phyloP scores from a whole-genome alignment of 257 asterid genomes.

The Fraxinus quadrangulata region DNA sequence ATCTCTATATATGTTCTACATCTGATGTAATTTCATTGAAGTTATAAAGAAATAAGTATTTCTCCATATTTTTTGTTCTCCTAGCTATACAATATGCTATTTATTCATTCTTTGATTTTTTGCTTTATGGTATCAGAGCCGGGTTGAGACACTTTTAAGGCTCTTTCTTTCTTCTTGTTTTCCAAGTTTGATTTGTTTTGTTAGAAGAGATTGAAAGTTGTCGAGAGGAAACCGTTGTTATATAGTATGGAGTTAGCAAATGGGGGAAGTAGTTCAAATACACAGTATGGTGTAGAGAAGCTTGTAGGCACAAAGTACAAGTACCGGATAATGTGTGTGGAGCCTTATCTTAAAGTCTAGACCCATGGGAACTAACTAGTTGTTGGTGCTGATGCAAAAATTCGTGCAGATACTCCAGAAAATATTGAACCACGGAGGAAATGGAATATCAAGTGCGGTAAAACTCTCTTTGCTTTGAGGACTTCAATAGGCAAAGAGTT shows the following conservation, averaged over 20 bases:
- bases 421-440: slow-evolving; percentile 4
- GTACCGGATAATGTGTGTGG: slow-evolving; percentile 27
- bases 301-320: slow-evolving; percentile 25
- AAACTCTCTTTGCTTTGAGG: slow-evolving; percentile 14
- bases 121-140: too few relatives aligned
- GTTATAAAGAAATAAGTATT: too few relatives aligned
- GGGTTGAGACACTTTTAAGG: too few relatives aligned
- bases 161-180: not conserved
- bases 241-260: slow-evolving; percentile 12
- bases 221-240: not conserved
- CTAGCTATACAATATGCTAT: too few relatives aligned
- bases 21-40: too few relatives aligned
- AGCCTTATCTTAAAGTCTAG: slow-evolving; percentile 28
- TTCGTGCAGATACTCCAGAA: not conserved
- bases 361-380: slow-evolving; percentile 16
- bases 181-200: not conserved
- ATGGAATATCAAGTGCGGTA: slow-evolving; percentile 14
- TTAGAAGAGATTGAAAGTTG: not conserved
- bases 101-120: too few relatives aligned
- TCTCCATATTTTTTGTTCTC: too few relatives aligned
- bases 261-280: slow-evolving; percentile 2
- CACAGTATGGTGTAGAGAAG: slow-evolving; percentile 21
- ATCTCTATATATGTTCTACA: too few relatives aligned
- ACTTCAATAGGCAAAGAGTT: slow-evolving; percentile 17
- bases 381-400: not conserved